A percentile compares a stretch with the other conserved stretches of the same genome.
These are phyloP conservation scores for Ostreobium quekettii DNA, from an alignment of 139 green algal genomes.

Conservation along the genomic window DNA sequence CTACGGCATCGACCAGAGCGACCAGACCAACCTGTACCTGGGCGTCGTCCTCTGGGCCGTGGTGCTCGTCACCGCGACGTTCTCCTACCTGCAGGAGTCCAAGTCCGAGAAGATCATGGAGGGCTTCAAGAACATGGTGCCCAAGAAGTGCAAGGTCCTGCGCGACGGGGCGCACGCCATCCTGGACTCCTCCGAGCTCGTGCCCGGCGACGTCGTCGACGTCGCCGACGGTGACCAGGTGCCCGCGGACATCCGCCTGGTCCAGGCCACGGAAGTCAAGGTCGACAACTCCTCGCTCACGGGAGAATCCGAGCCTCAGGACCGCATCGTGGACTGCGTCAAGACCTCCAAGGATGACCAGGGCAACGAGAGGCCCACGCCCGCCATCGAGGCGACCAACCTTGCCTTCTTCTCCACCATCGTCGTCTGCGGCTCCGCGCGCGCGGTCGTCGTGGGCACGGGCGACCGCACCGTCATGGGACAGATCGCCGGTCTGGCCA, in stretches of 20 bases:
- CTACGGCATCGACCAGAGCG: constrained; percentile 50
- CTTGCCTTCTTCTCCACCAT: constrained; percentile 62
- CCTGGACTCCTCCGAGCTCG: constrained; percentile 23
- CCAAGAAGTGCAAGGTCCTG: constrained; percentile 46
- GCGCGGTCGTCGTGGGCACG: constrained; percentile 24
- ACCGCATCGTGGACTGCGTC: constrained; percentile 22
- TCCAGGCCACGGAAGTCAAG: constrained; percentile 29
- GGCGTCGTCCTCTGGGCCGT: no score
- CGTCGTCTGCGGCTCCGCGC: constrained; percentile 27
- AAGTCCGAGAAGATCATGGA: constrained; percentile 61
- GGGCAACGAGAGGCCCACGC: no score
- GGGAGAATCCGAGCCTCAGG: constrained; percentile 32
- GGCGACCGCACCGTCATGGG: constrained; percentile 37
- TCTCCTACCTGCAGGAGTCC: constrained; percentile 55
- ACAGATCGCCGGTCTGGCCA: constrained; percentile 27
- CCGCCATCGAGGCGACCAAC: constrained; percentile 52
- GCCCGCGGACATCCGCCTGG: constrained; percentile 28
- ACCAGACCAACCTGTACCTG: constrained; percentile 60
- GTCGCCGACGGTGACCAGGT: no score
- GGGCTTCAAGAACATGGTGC: constrained; percentile 60
- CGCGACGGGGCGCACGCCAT: constrained; percentile 22
- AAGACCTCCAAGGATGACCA: constrained; percentile 6
- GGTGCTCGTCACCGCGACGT: constrained; percentile 32
- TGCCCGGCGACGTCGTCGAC: constrained; percentile 29
- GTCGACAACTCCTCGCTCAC: constrained; percentile 31